Evolutionary conservation across 208 protist genomes (phyloP).

Genomic region (Trypanosoma congolense): DNA sequence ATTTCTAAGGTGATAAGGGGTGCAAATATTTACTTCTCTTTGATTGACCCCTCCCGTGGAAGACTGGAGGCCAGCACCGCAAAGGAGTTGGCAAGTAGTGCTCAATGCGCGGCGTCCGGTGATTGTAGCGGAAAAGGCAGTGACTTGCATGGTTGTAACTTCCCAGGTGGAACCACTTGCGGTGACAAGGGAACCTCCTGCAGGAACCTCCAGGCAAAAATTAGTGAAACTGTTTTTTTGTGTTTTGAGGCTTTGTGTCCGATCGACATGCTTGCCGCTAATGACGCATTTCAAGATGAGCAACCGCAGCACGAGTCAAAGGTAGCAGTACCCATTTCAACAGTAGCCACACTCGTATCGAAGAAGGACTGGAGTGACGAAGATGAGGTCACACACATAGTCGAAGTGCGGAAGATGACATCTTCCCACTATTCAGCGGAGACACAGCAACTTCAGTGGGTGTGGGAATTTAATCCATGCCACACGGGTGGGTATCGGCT

Average conservation of each 20-base stretch:
- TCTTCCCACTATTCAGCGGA: slow-evolving; percentile 26
- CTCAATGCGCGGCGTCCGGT: no score
- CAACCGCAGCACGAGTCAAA: neutral
- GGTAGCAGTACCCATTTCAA: slow-evolving; percentile 9
- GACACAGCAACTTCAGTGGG: slow-evolving; percentile 24
- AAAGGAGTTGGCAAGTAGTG: no score
- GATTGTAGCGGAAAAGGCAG: no score
- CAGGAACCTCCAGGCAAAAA: slow-evolving; percentile 11
- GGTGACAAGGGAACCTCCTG: neutral
- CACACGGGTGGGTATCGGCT: slow-evolving; percentile 65
- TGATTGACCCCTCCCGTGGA: no score
- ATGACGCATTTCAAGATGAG: neutral
- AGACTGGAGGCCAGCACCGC: no score
- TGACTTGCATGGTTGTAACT: no score
- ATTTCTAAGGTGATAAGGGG: no score
- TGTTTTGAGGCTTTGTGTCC: slow-evolving; percentile 23
- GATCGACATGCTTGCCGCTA: slow-evolving; percentile 15
- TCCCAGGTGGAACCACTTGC: neutral
- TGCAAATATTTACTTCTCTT: no score
- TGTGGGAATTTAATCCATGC: slow-evolving; percentile 46
- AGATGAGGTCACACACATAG: slow-evolving; percentile 56
- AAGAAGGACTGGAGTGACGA: slow-evolving; percentile 58
- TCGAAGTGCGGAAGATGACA: slow-evolving; percentile 22
- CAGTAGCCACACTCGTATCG: slow-evolving; percentile 43
- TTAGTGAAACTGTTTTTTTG: slow-evolving; percentile 34